These are phyloP conservation scores for Ammopiptanthus mongolicus DNA, from an alignment of 306 rosid genomes.

Conservation along the genomic window DNA sequence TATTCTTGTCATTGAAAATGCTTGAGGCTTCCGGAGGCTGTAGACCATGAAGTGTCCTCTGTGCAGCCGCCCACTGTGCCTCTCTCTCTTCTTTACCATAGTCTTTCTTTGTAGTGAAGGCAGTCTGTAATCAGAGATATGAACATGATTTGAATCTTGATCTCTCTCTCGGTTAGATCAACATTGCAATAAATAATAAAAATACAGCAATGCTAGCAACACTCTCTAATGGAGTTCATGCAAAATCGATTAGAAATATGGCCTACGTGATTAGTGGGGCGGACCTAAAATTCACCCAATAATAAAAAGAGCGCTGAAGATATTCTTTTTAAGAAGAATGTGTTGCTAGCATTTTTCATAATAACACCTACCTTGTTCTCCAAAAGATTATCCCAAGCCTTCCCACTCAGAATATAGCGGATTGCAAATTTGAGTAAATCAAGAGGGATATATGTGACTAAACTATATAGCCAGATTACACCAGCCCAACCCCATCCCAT, in stretches of 20 bases:
- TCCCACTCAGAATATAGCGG: constrained; percentile 77
- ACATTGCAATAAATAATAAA: neutral
- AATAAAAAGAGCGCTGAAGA: too few species aligned
- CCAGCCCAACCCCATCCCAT: constrained; percentile 99
- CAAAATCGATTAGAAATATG: too few species aligned
- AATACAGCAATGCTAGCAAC: too few species aligned
- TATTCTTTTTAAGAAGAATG: too few species aligned
- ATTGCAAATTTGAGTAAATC: constrained; percentile 82
- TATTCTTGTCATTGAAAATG: constrained; percentile 49
- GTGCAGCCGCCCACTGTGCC: constrained; percentile 94
- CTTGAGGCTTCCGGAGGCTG: constrained; percentile 62
- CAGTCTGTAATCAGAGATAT: constrained; percentile 53
- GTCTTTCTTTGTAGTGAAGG: constrained; percentile 91
- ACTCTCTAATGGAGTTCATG: too few species aligned
- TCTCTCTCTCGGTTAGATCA: neutral
- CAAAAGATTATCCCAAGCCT: constrained; percentile 84
- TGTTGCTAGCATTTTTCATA: neutral
- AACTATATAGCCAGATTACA: constrained; percentile 78
- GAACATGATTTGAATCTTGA: neutral
- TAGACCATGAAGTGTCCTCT: constrained; percentile 89
- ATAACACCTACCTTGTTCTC: constrained; percentile 75
- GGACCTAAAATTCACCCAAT: too few species aligned
- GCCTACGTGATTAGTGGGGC: too few species aligned
- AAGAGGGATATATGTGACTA: constrained; percentile 84
- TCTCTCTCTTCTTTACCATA: constrained; percentile 94